Evolutionary conservation across 1,284 basidiomycete species (phyloP), one percentile per base, ranked within the genome.

Genomic region (Ustilago vetiveriae): DNA sequence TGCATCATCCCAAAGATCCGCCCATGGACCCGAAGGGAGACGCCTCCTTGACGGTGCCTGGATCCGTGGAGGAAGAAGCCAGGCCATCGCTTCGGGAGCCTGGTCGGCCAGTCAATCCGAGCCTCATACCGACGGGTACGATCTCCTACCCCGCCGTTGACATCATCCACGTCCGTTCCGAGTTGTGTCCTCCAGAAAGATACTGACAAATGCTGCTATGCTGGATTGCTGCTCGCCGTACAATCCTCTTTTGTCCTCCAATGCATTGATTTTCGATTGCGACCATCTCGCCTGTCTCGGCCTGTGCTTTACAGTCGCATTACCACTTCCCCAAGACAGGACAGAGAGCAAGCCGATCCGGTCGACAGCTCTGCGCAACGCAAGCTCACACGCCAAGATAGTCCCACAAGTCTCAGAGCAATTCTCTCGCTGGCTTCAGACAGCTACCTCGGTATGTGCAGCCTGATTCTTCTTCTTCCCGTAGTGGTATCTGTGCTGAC

Each of bases 61-160:
- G 75, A 33, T 62, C 6, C 46, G 45, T 10, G 75, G 73, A 19
- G 75, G 75, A 27, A 57, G 65, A 16, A 42, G n/a, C 8, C 55
- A 50, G 33, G 74, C 75, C 23, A 63, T 77, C 33, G 24, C 53
- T 11, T 44, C 53, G 10, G 74, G 74, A n/a, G 75, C 75, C 21
- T 77, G 75, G 75, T 69, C 72, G 10, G 67, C 71, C 22, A 41
- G 50, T 3, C 50, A 32, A n/a, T 32, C 35, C 13, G 50, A 48
- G 21, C 14, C 35, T n/a, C 27, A 13, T 6, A n/a, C 50, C 51
- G 67, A 70, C 4, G 62, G 66, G 66, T 69, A 69, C 55, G 66
- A 58, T 55, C 59, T 69, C 11, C 33, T 69, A 17, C 59, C 59
- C 4, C 57, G 54, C 32, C 17, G 32, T 6, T 68, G 45, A 57